These are phyloP conservation scores for Moesziomyces globuligerus DNA, from an alignment of 1,284 basidiomycete genomes.

Conservation along the genomic window DNA sequence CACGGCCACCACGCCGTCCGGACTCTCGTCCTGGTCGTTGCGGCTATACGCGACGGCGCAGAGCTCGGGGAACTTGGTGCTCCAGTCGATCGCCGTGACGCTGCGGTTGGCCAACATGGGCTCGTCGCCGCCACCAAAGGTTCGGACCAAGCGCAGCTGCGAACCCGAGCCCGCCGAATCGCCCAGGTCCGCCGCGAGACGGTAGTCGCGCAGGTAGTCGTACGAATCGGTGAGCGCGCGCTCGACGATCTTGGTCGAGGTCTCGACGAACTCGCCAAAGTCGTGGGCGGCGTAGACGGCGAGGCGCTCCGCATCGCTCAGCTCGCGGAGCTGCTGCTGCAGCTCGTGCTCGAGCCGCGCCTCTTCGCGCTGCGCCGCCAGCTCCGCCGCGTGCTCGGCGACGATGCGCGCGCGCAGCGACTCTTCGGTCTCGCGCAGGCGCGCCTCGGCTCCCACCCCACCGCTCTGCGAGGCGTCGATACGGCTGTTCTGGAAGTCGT, in stretches of 20 bases:
- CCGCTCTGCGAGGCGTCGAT: too few relatives aligned
- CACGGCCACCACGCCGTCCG: conserved; percentile 93
- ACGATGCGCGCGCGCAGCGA: conserved; percentile 37
- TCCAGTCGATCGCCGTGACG: conserved; percentile 97
- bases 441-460: conserved; percentile 58
- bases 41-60: conserved; percentile 96
- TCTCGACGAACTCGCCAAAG: conserved; percentile 91
- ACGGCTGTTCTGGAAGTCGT: conserved; percentile 74
- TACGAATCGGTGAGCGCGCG: conserved; percentile 95
- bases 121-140: conserved; percentile 55
- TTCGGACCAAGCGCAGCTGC: conserved; percentile 42
- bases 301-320: conserved; percentile 83
- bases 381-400: conserved; percentile 60
- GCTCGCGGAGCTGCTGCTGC: conserved; percentile 84
- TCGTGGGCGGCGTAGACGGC: conserved; percentile 85
- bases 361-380: conserved; percentile 70
- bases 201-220: conserved; percentile 96
- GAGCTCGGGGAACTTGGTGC: conserved; percentile 96
- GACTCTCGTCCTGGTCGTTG: conserved; percentile 80
- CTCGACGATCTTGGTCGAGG: conserved; percentile 93
- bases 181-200: conserved; percentile 80
- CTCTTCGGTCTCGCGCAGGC: conserved; percentile 26
- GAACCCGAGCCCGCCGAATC: conserved; percentile 13
- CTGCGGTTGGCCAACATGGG: conserved; percentile 78
- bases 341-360: conserved; percentile 74